Evolutionary conservation across 2,329 filamentous ascomycete genomes (phyloP), one percentile per base, ranked within the genome.

Genomic region (Neonectria hederae): DNA sequence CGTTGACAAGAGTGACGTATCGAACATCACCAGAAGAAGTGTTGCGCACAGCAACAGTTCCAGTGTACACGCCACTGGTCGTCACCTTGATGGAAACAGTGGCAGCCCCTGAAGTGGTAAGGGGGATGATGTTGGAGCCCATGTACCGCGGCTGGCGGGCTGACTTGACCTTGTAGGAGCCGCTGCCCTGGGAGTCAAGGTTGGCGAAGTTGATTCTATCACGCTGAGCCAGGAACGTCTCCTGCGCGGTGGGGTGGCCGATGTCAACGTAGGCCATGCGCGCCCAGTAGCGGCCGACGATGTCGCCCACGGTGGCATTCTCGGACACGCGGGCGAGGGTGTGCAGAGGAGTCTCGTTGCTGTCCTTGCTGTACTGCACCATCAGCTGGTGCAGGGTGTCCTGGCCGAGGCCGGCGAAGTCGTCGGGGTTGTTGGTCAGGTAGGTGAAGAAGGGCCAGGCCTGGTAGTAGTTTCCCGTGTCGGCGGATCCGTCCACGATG

Each of bases 251-350:
- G 1, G 75, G 62, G 67, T 85, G 81, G 13, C 81, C 82, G 32
- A 85, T 83, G 46, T 86, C 83, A 11, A 82, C 82, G 65, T 81
- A 84, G 5, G 83, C 83, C 84, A 86, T 86, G 63, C 79, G 79
- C 2, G 83, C 83, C 83, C 83, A 85, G 74, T 86, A 86, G 17
- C 77, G 74, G 3, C 78, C 83, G 8, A 86, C 79, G 9, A 86
- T 75, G 13, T 80, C 77, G 21, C 81, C 79, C 17, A 78, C 74
- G 19, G 72, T 74, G 22, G 75, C 63, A 32, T 69, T 72, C 8
- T 66, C 61, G 2, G 79, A 75, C 0, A 85, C 72, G 21, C 82
- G 78, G 19, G 79, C 74, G 2, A 85, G 75, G 2, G 79, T 76
- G 58, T 85, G 83, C 21, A 86, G 76, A 1, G 83, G 83, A 0